Evolutionary conservation across 352 stramenopile genomes (phyloP).

Genomic region (Pythium scleroteichum): DNA sequence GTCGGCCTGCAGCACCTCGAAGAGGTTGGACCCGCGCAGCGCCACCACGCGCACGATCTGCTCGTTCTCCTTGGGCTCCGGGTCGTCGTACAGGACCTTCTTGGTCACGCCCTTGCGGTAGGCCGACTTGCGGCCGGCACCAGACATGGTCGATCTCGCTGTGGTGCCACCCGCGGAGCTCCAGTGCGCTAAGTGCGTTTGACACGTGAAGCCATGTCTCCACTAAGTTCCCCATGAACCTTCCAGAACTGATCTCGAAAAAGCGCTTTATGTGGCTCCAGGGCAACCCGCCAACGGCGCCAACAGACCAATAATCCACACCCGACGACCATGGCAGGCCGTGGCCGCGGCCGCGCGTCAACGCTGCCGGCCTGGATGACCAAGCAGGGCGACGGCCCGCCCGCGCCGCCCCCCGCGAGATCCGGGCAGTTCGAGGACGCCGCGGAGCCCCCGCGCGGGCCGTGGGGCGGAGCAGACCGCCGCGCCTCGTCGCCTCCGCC

Average conservation of each 20-base stretch:
- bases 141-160: constrained; percentile 73
- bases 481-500: constrained; percentile 19
- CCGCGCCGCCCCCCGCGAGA: constrained; percentile 29
- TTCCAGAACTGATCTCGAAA: constrained; percentile 1
- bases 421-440: constrained; percentile 75
- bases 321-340: constrained; percentile 59
- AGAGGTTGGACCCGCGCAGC: constrained; percentile 95
- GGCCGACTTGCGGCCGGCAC: constrained; percentile 84
- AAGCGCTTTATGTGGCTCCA: constrained; percentile 7
- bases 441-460: constrained; percentile 23
- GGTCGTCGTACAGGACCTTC: constrained; percentile 89
- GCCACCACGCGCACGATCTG: constrained; percentile 91
- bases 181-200: not conserved
- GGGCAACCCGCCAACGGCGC: not conserved
- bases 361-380: constrained; percentile 89
- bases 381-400: constrained; percentile 38
- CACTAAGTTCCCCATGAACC: not conserved
- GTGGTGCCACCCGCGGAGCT: too few species aligned
- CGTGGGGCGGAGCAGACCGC: constrained; percentile 14
- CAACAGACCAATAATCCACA: constrained; percentile 1
- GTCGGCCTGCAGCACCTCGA: constrained; percentile 88
- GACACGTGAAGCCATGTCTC: constrained; percentile 24
- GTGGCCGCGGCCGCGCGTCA: constrained; percentile 66
- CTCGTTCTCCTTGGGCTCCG: constrained; percentile 90
- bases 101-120: constrained; percentile 94